Evolutionary conservation across 441 rosid species (phyloP).

Genomic region (Pelargonium cotyledonis): DNA sequence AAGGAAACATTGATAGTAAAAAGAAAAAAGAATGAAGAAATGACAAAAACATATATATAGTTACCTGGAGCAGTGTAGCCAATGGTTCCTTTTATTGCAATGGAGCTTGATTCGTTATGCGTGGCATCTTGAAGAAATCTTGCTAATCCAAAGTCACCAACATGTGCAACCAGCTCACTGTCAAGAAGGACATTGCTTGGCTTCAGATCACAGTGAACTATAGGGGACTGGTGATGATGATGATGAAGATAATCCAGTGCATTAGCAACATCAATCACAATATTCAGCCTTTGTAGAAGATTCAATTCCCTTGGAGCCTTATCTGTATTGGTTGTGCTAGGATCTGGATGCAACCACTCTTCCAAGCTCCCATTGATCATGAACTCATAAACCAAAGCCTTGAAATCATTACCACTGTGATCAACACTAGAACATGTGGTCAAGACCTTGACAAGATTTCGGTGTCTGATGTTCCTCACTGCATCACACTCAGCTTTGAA

Average conservation of each 20-base stretch:
- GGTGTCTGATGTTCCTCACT: no score
- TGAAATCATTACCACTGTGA: constrained; percentile 2
- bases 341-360: background rate
- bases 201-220: constrained; percentile 12
- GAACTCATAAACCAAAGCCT: constrained; percentile 14
- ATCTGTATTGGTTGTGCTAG: background rate
- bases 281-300: constrained; percentile 6
- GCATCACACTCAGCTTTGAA: no score
- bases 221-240: background rate
- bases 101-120: background rate
- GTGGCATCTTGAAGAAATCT: background rate
- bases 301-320: background rate
- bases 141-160: no score
- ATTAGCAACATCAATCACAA: background rate
- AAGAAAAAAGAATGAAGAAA: background rate
- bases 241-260: constrained; percentile 4
- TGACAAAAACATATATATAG: background rate
- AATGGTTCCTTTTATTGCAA: constrained; percentile 10
- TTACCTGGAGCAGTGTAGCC: constrained; percentile 20
- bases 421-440: constrained; percentile 9
- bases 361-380: background rate
- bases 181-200: no score
- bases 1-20: background rate
- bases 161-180: no score
- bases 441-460: no score